Evolutionary conservation across 2,329 filamentous ascomycete genomes (phyloP), one percentile per base, ranked within the genome.

Genomic region (Monilinia fructigena): DNA sequence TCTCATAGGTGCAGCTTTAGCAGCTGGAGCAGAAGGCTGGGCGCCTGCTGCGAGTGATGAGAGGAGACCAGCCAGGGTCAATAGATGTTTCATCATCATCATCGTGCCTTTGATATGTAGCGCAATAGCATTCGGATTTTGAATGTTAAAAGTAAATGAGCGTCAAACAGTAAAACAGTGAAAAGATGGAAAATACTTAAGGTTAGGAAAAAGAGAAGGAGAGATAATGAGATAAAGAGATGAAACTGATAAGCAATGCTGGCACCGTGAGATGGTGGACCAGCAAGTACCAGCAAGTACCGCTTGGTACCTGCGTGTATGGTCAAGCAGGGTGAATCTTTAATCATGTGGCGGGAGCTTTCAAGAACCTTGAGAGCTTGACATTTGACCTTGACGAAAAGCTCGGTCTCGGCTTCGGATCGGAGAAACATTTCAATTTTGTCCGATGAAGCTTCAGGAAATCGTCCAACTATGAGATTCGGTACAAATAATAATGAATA

Each of bases 21-120:
- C 92, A 52, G 85, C 79, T n/a, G 88, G 88, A 63, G 94, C 92
- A 66, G 86, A 87, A 12, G 94, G 94, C 78, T 99, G 95, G 67
- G 88, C 83, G 68, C 84, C 84, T 42, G 68, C 53, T 47, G 67
- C 71, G 16, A 73, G 63, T n/a, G 70, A 64, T 52, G 66, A 23
- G 40, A 75, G 65, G 11, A 73, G 55, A 56, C 61, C 55, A 40
- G 61, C 68, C 63, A 69, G 72, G 66, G 69, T 67, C 66, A 71
- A 70, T 54, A 68, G 67, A 48, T 18, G 63, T 54, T 66, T 70
- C 35, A 53, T 52, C 69, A 72, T 74, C 18, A 26, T 59, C 26
- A 48, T 35, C 4, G 38, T 56, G 35, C 53, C 11, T 16, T 35
- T 23, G 10, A 26, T 47, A 20, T 28, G 20, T 14, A 47, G 16